phyloP scores from a whole-genome alignment of 495 filamentous ascomycete species.

The Penicillium flavigenum region DNA sequence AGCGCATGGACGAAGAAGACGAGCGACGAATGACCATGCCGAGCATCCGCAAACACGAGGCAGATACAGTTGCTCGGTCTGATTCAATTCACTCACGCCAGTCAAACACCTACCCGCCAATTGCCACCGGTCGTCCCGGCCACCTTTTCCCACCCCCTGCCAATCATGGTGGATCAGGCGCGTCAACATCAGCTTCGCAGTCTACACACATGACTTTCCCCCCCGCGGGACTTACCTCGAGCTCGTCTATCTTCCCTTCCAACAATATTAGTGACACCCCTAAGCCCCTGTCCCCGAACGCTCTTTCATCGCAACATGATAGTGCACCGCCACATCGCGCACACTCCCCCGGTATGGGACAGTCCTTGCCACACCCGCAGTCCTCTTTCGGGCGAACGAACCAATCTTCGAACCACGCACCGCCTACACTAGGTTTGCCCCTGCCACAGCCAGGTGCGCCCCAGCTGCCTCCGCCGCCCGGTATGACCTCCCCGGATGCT shows the following conservation, averaged over 20 bases:
- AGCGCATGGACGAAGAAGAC: constrained; percentile 66
- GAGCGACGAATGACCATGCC: constrained; percentile 62
- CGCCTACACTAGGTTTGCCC: constrained; percentile 36
- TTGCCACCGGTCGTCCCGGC: constrained; percentile 48
- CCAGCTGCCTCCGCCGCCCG: constrained; percentile 54
- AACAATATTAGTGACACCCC: constrained; percentile 81
- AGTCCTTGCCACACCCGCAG: constrained; percentile 60
- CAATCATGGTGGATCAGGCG: constrained; percentile 50
- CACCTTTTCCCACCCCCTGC: constrained; percentile 59
- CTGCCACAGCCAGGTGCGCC: constrained; percentile 44
- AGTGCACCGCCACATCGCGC: constrained; percentile 53
- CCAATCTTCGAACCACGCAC: constrained; percentile 28
- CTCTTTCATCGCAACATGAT: constrained; percentile 58
- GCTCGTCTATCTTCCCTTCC: constrained; percentile 65
- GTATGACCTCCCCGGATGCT: constrained; percentile 47
- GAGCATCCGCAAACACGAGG: constrained; percentile 70
- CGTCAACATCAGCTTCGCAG: constrained; percentile 56
- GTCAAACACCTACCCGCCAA: constrained; percentile 77
- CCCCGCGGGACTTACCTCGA: constrained; percentile 43
- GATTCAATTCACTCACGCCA: constrained; percentile 59
- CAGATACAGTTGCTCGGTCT: constrained; percentile 39
- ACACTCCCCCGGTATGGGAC: constrained; percentile 68
- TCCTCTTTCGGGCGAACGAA: constrained; percentile 59
- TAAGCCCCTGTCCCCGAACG: constrained; percentile 78
- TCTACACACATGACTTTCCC: constrained; percentile 45